These are phyloP conservation scores for Colletotrichum sublineola DNA, from an alignment of 2,329 filamentous ascomycete species.

Conservation along the genomic window DNA sequence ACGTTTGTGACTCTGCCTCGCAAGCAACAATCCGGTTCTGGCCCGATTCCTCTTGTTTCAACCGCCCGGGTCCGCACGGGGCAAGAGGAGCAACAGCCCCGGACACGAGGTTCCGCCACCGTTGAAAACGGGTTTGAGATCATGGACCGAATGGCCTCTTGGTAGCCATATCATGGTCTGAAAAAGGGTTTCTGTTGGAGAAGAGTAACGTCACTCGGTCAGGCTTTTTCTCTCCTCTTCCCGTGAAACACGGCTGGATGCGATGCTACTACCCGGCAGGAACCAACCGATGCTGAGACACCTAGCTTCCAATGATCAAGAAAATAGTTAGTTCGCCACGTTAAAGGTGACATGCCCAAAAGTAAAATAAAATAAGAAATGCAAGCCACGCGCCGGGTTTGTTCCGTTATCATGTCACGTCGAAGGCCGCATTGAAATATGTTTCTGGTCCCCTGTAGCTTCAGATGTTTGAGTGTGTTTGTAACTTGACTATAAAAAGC, in stretches of 20 bases:
- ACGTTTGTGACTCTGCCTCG: conserved; percentile 1
- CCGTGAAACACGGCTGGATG: conserved; percentile 13
- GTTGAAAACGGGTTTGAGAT: background rate
- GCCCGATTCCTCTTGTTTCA: background rate
- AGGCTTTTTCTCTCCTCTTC: background rate
- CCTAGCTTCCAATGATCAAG: background rate
- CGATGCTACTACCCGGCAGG: conserved; percentile 16
- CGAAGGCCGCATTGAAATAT: background rate
- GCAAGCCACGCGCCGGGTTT: background rate
- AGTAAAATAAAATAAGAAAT: background rate
- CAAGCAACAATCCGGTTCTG: conserved; percentile 1
- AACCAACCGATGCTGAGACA: conserved; percentile 28
- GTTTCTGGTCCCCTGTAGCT: conserved; percentile 21
- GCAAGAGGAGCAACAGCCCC: background rate
- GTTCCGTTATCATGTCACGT: conserved; percentile 21
- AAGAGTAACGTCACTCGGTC: background rate
- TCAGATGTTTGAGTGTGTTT: background rate
- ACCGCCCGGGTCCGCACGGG: background rate
- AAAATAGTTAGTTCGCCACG: conserved; percentile 8
- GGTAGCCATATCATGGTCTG: background rate
- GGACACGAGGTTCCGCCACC: background rate
- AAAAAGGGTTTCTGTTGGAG: background rate
- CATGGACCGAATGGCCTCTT: background rate
- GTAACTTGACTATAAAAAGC: background rate
- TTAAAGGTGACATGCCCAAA: background rate